Evolutionary conservation across 1,284 basidiomycete genomes (phyloP).

Genomic region (Cryptococcus sp.): DNA sequence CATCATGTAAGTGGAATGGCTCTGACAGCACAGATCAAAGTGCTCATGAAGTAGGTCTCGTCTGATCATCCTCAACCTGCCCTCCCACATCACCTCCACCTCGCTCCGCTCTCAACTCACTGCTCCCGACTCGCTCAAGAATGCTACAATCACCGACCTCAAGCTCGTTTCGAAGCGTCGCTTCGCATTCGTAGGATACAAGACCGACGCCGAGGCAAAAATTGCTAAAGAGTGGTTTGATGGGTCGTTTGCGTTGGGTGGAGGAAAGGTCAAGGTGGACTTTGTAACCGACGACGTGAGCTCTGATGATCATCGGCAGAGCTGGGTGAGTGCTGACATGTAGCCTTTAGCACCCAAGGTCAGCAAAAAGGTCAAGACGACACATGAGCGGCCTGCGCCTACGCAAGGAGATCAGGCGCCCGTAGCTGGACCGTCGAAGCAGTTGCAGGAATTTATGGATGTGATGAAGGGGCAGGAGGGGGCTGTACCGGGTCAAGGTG

Average conservation of each 20-base stretch:
- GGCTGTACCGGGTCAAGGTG: slow-evolving; percentile 40
- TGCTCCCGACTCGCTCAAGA: slow-evolving; percentile 29
- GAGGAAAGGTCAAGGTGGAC: slow-evolving; percentile 67
- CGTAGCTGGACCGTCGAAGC: slow-evolving; percentile 55
- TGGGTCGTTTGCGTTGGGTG: slow-evolving; percentile 67
- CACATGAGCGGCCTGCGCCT: slow-evolving; percentile 1
- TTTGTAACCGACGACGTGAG: slow-evolving; percentile 63
- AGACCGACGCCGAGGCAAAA: slow-evolving; percentile 67
- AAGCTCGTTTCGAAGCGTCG: slow-evolving; percentile 76
- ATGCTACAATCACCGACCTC: slow-evolving; percentile 67
- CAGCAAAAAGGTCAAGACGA: slow-evolving; percentile 3
- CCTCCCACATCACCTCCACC: slow-evolving; percentile 55
- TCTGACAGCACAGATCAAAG: too few relatives aligned
- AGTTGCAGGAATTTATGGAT: slow-evolving; percentile 53
- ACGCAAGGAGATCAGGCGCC: slow-evolving; percentile 25
- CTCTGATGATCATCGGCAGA: neutral
- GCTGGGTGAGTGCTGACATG: neutral
- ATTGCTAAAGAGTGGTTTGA: slow-evolving; percentile 80
- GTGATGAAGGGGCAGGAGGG: slow-evolving; percentile 47
- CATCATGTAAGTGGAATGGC: too few relatives aligned
- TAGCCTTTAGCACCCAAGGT: slow-evolving; percentile 25
- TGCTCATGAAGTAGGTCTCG: too few relatives aligned
- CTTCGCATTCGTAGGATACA: slow-evolving; percentile 92
- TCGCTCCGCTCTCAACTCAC: slow-evolving; percentile 56
- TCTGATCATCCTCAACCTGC: slow-evolving; percentile 84